Conservation (phyloP, 129 eudicot species). For the Deinandra increscens region DNA sequence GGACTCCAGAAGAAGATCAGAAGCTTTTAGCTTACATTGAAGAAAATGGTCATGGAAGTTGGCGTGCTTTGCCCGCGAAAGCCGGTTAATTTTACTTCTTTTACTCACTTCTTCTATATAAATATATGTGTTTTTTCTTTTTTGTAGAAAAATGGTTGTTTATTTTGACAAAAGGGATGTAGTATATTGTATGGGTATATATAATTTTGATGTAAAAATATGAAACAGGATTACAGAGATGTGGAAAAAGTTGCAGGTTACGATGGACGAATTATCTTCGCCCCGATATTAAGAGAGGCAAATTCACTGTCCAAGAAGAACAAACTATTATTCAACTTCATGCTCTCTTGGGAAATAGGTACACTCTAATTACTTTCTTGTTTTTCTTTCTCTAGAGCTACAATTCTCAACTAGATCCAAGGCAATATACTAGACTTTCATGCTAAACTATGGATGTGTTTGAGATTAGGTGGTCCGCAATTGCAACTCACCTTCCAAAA, state of each 20-base stretch:
- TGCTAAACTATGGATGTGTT: neutral
- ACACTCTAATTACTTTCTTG: neutral
- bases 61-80: conserved; percentile 78
- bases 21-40: conserved; percentile 70
- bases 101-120: neutral
- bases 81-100: conserved; percentile 53
- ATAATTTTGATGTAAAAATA: neutral
- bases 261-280: conserved; percentile 94
- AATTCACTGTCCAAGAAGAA: conserved; percentile 86
- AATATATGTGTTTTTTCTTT: no score
- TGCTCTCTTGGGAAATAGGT: conserved; percentile 98
- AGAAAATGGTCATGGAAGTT: conserved; percentile 82
- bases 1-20: conserved; percentile 93
- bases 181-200: no score
- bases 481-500: conserved; percentile 74
- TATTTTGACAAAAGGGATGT: no score
- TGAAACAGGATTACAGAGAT: conserved; percentile 77
- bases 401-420: no score
- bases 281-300: conserved; percentile 94
- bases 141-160: neutral
- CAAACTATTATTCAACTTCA: conserved; percentile 98
- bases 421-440: neutral
- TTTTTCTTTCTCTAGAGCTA: neutral
- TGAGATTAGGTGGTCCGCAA: conserved; percentile 74
- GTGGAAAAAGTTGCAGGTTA: conserved; percentile 92